Conservation (phyloP, 345 rosid species). For the Rhizophora mangle region DNA sequence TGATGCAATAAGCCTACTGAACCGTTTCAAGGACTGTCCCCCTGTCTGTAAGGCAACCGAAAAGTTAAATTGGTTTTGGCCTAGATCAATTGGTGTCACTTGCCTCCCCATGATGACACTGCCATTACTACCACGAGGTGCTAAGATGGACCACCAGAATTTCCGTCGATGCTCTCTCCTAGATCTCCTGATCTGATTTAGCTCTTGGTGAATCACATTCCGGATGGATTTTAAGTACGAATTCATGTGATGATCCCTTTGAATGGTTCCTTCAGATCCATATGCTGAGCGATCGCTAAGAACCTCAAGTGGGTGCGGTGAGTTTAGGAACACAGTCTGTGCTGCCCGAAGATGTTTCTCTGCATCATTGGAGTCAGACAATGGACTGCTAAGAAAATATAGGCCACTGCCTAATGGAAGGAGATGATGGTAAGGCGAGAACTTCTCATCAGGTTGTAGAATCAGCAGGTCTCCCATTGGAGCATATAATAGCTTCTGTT, state of each 20-base stretch:
- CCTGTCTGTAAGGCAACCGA: conserved; percentile 59
- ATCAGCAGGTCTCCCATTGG: conserved; percentile 96
- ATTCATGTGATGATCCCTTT: conserved; percentile 86
- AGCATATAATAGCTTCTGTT: conserved; percentile 69
- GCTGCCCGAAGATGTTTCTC: conserved; percentile 73
- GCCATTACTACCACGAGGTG: conserved; percentile 30
- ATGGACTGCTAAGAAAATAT: conserved; percentile 47
- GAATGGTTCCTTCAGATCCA: conserved; percentile 79
- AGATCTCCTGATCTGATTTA: conserved; percentile 55
- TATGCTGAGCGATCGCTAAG: conserved; percentile 77
- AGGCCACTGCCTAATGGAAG: conserved; percentile 94
- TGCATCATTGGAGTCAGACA: conserved; percentile 38
- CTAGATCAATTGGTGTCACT: conserved; percentile 20
- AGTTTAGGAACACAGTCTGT: conserved; percentile 65
- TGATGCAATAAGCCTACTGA: conserved; percentile 68
- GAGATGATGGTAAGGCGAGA: conserved; percentile 81
- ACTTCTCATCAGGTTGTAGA: conserved; percentile 84
- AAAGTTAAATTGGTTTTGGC: conserved; percentile 46
- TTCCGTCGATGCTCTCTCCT: conserved; percentile 53
- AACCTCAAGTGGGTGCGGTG: conserved; percentile 96
- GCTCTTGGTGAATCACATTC: conserved; percentile 63
- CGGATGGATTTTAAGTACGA: conserved; percentile 74
- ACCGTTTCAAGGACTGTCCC: conserved; percentile 58
- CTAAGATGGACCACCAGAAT: conserved; percentile 67
- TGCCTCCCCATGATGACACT: conserved; percentile 33